Conservation (phyloP, 345 rosid species). For the Garcia nutans region DNA sequence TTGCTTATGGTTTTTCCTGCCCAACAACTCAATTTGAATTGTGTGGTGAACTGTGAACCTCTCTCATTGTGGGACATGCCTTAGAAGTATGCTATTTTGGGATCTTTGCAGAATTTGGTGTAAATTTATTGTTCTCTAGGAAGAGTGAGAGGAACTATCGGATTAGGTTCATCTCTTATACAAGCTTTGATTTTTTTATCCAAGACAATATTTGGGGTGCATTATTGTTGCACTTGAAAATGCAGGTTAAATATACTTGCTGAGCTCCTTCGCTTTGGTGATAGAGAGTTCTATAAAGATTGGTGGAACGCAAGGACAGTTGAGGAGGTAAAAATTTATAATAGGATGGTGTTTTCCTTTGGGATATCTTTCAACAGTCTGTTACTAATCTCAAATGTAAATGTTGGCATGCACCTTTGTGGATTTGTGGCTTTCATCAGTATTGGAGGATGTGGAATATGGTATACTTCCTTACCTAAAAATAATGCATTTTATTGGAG, state of each 20-base stretch:
- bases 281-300: constrained; percentile 95
- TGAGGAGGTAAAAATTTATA: constrained; percentile 65
- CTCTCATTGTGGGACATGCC: not conserved
- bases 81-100: not conserved
- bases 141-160: too few species aligned
- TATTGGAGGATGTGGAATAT: constrained; percentile 99
- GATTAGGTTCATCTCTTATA: not conserved
- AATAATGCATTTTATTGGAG: not conserved
- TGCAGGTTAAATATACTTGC: constrained; percentile 93
- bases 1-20: not conserved
- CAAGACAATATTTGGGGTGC: not conserved
- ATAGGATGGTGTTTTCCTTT: constrained; percentile 10
- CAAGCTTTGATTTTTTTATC: not conserved
- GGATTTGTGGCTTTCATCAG: constrained; percentile 50
- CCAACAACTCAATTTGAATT: not conserved
- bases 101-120: not conserved
- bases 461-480: constrained; percentile 57
- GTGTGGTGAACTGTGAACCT: not conserved
- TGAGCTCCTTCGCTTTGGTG: constrained; percentile 94
- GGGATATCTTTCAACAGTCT: constrained; percentile 14
- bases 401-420: not conserved
- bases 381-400: constrained; percentile 16
- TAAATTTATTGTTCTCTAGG: not conserved
- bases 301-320: constrained; percentile 99
- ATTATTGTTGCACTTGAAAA: constrained; percentile 7